Conservation (phyloP, 768 basidiomycete species). For the Gymnopilus dilepis region DNA sequence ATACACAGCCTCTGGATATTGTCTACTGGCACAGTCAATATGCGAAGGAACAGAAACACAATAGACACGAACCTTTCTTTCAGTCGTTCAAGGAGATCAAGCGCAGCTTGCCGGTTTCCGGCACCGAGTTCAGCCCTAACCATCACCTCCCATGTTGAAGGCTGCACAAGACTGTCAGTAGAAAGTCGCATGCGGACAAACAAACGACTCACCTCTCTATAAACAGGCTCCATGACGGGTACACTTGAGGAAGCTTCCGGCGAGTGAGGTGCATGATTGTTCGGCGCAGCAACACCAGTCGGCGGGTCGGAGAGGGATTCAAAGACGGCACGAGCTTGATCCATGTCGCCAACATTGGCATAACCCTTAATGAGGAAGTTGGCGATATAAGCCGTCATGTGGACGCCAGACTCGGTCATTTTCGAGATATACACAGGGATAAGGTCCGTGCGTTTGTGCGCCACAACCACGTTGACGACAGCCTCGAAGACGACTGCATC, state of each 20-base stretch:
- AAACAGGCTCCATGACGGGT: conserved; percentile 63
- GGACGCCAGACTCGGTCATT: conserved; percentile 67
- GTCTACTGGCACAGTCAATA: conserved; percentile 41
- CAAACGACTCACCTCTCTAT: conserved; percentile 68
- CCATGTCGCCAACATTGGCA: conserved; percentile 71
- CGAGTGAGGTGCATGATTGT: conserved; percentile 84
- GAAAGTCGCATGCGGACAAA: neutral
- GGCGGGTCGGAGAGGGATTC: conserved; percentile 81
- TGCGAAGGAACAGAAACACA: conserved; percentile 10
- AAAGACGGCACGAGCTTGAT: conserved; percentile 77
- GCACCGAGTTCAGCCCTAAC: conserved; percentile 86
- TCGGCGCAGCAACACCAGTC: conserved; percentile 83
- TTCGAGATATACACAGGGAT: conserved; percentile 68
- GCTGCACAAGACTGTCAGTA: conserved; percentile 45
- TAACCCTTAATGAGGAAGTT: conserved; percentile 83
- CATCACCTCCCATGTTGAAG: conserved; percentile 96
- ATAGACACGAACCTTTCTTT: conserved; percentile 64
- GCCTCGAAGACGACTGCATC: conserved; percentile 93
- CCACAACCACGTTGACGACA: conserved; percentile 84
- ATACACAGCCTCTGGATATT: conserved; percentile 80
- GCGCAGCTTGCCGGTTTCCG: conserved; percentile 73
- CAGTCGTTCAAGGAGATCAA: conserved; percentile 71
- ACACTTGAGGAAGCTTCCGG: conserved; percentile 39
- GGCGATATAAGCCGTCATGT: conserved; percentile 95
- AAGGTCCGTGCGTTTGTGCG: conserved; percentile 78